Conservation (phyloP, 257 asterid genomes). For the Agastache rugosa region DNA sequence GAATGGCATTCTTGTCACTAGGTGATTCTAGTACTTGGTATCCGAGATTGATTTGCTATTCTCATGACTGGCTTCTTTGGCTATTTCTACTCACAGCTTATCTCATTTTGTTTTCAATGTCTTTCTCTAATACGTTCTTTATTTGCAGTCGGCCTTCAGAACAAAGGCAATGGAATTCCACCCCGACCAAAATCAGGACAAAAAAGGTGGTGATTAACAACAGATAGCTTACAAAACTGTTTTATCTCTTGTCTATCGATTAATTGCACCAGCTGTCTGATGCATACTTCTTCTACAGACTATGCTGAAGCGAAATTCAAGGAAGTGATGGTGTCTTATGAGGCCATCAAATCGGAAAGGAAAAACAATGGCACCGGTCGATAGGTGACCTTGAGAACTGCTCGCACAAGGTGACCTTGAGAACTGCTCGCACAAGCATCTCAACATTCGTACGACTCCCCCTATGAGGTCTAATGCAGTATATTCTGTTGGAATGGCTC, state of each 20-base stretch:
- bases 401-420: constrained; percentile 23
- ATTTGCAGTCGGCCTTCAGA: constrained; percentile 84
- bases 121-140: constrained; percentile 17
- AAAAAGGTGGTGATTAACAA: constrained; percentile 58
- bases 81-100: background rate
- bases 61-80: background rate
- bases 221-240: constrained; percentile 6
- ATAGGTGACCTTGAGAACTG: constrained; percentile 23
- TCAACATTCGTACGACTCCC: too few relatives aligned
- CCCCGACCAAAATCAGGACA: constrained; percentile 91
- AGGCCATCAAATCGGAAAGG: constrained; percentile 67
- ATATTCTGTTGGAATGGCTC: constrained; percentile 3
- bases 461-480: background rate
- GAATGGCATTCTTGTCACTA: background rate
- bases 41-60: background rate
- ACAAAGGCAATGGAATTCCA: constrained; percentile 85
- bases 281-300: constrained; percentile 49
- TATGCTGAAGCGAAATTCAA: constrained; percentile 80
- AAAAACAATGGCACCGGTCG: constrained; percentile 44
- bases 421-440: too few relatives aligned
- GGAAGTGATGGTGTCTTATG: constrained; percentile 75
- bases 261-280: constrained; percentile 22
- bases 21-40: background rate
- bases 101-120: background rate
- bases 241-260: constrained; percentile 14